Evolutionary conservation across 371 early-diverging fungal species (phyloP).

Genomic region (Mucor indicus): DNA sequence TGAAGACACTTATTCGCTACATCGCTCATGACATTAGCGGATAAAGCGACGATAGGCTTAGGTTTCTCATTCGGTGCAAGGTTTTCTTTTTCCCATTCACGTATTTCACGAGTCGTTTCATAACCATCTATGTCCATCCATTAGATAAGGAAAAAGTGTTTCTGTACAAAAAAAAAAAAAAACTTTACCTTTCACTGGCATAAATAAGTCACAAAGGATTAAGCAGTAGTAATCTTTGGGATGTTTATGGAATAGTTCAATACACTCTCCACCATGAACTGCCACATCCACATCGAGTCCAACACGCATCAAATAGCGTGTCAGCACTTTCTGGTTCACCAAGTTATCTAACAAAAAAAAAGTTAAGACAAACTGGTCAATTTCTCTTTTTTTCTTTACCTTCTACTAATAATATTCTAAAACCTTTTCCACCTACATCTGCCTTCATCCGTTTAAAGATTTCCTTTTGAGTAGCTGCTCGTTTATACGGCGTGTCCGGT

Average conservation of each 20-base stretch:
- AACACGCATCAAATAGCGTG: slow-evolving; percentile 47
- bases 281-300: slow-evolving; percentile 54
- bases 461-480: slow-evolving; percentile 53
- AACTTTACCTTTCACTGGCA: slow-evolving; percentile 62
- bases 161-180: neutral
- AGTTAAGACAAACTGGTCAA: too few relatives aligned
- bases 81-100: slow-evolving; percentile 52
- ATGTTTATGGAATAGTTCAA: slow-evolving; percentile 42
- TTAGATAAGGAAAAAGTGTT: neutral
- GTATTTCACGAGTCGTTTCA: slow-evolving; percentile 57
- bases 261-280: slow-evolving; percentile 53
- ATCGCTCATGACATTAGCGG: slow-evolving; percentile 68
- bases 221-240: slow-evolving; percentile 49
- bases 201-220: slow-evolving; percentile 60
- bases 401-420: slow-evolving; percentile 49
- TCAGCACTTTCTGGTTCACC: slow-evolving; percentile 62
- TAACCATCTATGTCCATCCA: slow-evolving; percentile 48
- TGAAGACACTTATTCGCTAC: slow-evolving; percentile 54
- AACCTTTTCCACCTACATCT: slow-evolving; percentile 53
- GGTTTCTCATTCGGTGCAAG: slow-evolving; percentile 25
- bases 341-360: slow-evolving; percentile 39
- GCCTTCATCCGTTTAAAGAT: slow-evolving; percentile 53
- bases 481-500: slow-evolving; percentile 45
- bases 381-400: slow-evolving; percentile 23
- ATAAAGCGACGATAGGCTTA: slow-evolving; percentile 60